Evolutionary conservation across 208 protist species (phyloP).

Genomic region (Wallacemonas rigidus): DNA sequence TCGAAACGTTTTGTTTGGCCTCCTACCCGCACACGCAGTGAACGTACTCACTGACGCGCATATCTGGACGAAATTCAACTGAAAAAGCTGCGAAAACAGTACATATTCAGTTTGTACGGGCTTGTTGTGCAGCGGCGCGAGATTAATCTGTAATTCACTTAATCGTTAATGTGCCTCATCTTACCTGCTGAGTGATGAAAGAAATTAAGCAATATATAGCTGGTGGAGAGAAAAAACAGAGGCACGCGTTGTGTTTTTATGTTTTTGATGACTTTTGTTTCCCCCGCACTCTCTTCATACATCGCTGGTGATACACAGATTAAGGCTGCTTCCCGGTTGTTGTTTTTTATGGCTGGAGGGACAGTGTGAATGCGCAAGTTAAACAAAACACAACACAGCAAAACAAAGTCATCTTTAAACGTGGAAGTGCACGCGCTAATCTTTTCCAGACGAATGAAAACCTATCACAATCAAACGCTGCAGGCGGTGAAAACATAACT

Average conservation of each 20-base stretch:
- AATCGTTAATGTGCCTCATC: slow-evolving; percentile 17
- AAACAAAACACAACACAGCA: not conserved
- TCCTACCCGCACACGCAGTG: too few species aligned
- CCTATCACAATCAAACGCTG: too few species aligned
- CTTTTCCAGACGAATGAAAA: too few species aligned
- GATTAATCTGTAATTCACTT: slow-evolving; percentile 20
- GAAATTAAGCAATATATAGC: slow-evolving; percentile 7
- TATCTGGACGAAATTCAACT: not conserved
- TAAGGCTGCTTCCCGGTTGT: not conserved
- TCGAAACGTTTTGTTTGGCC: too few species aligned
- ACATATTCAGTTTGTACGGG: not conserved
- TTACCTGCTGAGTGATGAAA: not conserved
- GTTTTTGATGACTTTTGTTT: not conserved
- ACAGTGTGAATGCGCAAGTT: not conserved
- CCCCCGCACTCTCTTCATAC: not conserved
- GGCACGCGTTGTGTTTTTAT: not conserved
- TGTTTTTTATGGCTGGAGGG: not conserved
- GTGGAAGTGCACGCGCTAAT: too few species aligned
- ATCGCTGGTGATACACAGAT: not conserved
- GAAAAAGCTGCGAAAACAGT: not conserved
- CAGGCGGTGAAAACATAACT: too few species aligned
- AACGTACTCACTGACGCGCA: not conserved
- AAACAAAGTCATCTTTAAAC: too few species aligned
- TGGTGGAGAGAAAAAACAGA: not conserved
- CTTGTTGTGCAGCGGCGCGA: slow-evolving; percentile 1